A percentile compares a stretch with the other conserved stretches of the same genome.
These are phyloP conservation scores for Hymenoscyphus albidus DNA, from an alignment of 2,329 filamentous ascomycete species.

Conservation along the genomic window DNA sequence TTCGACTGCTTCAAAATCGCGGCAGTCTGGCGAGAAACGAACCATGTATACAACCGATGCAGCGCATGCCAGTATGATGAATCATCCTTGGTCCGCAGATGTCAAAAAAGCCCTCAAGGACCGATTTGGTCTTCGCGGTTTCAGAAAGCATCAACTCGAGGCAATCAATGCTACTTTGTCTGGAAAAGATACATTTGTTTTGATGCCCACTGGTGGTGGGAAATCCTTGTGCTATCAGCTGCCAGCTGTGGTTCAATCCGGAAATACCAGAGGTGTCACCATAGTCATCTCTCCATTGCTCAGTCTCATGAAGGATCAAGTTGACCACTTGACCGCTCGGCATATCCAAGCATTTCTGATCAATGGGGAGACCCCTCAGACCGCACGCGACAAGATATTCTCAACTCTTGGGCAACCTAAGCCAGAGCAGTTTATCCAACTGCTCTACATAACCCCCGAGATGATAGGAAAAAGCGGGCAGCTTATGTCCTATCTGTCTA, in stretches of 20 bases:
- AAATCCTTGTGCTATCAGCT: constrained; percentile 97
- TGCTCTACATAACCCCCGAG: constrained; percentile 94
- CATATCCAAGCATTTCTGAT: constrained; percentile 77
- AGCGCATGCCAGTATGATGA: constrained; percentile 51
- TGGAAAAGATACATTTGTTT: constrained; percentile 86
- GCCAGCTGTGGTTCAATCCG: constrained; percentile 76
- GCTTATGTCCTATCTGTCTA: constrained; percentile 63
- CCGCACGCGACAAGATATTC: constrained; percentile 66
- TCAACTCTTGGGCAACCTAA: constrained; percentile 53
- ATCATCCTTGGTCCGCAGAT: constrained; percentile 78
- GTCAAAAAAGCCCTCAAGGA: constrained; percentile 77
- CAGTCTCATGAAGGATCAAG: constrained; percentile 97
- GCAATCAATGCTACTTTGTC: constrained; percentile 89
- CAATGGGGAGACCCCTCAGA: constrained; percentile 68
- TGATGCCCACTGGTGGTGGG: constrained; percentile 97
- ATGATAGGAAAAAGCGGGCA: constrained; percentile 81
- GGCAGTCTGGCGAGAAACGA: constrained; percentile 19
- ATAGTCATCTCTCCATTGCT: constrained; percentile 92
- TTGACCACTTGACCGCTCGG: constrained; percentile 71
- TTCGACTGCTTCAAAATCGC: constrained; percentile 15
- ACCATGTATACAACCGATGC: constrained; percentile 33
- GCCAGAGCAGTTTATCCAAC: constrained; percentile 73
- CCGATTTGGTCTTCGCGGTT: constrained; percentile 78
- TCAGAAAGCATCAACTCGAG: constrained; percentile 87
- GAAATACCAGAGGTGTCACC: constrained; percentile 80